Evolutionary conservation across 305 asterid genomes (phyloP).

Genomic region (Fraxinus ornus): DNA sequence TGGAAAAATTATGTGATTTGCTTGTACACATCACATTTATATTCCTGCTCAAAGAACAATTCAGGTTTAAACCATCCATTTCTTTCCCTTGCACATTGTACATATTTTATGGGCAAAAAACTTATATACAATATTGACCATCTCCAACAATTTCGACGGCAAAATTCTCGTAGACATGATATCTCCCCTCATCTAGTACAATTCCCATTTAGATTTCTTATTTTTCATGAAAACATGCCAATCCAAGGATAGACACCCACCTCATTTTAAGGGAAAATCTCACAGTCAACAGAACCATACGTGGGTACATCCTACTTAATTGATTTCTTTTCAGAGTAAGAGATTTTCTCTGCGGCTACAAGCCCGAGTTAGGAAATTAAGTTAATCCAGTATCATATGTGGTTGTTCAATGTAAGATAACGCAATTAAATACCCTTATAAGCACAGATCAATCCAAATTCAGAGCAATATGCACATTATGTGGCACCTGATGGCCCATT

Average conservation of each 20-base stretch:
- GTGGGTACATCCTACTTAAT: background rate
- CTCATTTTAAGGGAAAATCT: background rate
- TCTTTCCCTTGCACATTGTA: background rate
- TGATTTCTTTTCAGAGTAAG: background rate
- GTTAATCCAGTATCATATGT: background rate
- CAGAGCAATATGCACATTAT: background rate
- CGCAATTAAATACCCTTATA: background rate
- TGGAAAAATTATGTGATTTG: background rate
- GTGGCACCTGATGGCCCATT: background rate
- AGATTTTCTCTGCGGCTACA: background rate
- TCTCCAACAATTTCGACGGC: background rate
- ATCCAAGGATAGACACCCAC: background rate
- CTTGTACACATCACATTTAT: background rate
- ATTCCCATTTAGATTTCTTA: background rate
- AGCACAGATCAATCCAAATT: background rate
- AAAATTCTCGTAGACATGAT: background rate
- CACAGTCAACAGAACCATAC: background rate
- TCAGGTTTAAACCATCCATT: background rate
- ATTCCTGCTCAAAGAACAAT: background rate
- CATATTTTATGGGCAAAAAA: background rate
- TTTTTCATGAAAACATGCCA: slow-evolving; percentile 1
- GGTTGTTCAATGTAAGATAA: background rate
- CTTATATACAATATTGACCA: background rate
- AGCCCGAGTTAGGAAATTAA: background rate
- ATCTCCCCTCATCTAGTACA: background rate